Evolutionary conservation across 257 asterid genomes (phyloP).

Genomic region (Fraxinus anomala): DNA sequence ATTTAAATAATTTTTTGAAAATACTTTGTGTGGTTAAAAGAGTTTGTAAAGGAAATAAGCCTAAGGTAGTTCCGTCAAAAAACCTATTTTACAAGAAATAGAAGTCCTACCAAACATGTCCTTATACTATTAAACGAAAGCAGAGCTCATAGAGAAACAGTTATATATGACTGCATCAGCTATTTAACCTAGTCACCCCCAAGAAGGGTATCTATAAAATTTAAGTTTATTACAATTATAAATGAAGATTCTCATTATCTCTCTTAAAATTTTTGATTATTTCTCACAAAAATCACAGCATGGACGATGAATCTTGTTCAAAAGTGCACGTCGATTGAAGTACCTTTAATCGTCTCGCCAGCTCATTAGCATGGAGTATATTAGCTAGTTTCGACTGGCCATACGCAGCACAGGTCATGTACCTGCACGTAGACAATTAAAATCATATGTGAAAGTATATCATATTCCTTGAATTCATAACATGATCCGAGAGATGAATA

Average conservation of each 20-base stretch:
- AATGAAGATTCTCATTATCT: not conserved
- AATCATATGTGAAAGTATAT: not conserved
- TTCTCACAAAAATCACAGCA: not conserved
- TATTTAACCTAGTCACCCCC: not conserved
- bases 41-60: no score
- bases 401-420: conserved; percentile 53
- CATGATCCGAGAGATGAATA: not conserved
- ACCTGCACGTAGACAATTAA: conserved; percentile 46
- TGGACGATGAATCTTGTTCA: not conserved
- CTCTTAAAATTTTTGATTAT: not conserved
- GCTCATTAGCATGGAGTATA: conserved; percentile 70
- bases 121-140: no score
- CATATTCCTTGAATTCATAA: not conserved
- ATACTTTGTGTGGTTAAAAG: no score
- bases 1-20: no score
- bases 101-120: no score
- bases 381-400: conserved; percentile 90
- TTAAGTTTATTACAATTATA: not conserved
- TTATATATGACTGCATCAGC: not conserved
- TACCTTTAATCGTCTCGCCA: conserved; percentile 71
- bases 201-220: not conserved
- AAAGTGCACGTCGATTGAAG: not conserved
- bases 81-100: no score
- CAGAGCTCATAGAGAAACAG: not conserved
- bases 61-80: no score